Evolutionary conservation across 371 early-diverging fungal genomes (phyloP), one percentile per base, ranked within the genome.

Genomic region (Circinella umbellata): DNA sequence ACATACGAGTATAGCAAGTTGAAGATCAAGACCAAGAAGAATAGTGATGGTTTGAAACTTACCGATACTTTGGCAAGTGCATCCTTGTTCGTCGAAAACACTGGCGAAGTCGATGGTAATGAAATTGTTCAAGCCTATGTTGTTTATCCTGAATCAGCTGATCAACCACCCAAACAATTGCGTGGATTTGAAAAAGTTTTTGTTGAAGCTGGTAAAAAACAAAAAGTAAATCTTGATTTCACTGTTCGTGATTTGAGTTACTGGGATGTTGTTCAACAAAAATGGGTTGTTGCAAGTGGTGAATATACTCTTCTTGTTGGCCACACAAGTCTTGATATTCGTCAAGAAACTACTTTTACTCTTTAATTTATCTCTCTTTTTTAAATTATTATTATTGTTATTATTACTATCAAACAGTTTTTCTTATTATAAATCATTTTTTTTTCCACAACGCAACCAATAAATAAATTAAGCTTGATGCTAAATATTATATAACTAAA

Each of bases 91-190:
- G 69, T 91, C 18, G 64, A 54, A 2, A 91, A 91, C 74, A 81
- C 74, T 18, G 90, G 91, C 37, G 42, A 61, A 0, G 62, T 72
- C 39, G 81, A 70, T 66, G 91, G 91, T 61, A 76, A 83, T 64
- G 89, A 90, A 62, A 77, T 91, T n/a, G 80, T 77, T 35, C 89
- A 89, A 71, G 72, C 84, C 8, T 88, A 89, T 57, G 64, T 89
- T 42, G 75, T 74, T 2, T 86, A 79, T 74, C 90, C 90, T n/a
- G 68, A 74, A 18, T n/a, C 71, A 15, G 80, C 83, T 8, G 63
- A 77, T 9, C 78, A 86, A 60, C 88, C 89, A 4, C 82, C 82
- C 14, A 83, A 84, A 70, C 62, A 84, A 14, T 72, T 89, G 6
- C 79, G 85, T 69, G 88, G 82, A 3, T 89, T 90, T 67, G 83